Conservation (phyloP, 208 protist species). For the Porcisia deanei region DNA sequence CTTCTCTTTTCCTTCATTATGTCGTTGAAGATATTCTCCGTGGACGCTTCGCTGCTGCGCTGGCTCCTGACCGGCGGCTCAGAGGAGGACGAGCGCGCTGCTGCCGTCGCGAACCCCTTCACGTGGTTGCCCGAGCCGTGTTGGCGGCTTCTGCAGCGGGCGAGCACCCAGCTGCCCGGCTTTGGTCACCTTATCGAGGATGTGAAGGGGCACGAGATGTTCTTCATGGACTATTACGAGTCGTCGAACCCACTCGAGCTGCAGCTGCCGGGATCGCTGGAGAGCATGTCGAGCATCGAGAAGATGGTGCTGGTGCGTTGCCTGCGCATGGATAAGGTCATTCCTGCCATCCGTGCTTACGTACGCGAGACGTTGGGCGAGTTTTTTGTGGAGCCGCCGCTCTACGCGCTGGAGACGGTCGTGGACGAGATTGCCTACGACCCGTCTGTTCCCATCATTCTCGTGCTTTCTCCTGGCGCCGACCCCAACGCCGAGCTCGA, state of each 20-base stretch:
- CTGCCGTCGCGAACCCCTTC: constrained; percentile 50
- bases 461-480: constrained; percentile 97
- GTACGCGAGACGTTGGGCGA: constrained; percentile 80
- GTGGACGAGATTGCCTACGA: constrained; percentile 89
- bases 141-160: constrained; percentile 89
- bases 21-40: constrained; percentile 91
- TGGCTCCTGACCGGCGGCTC: constrained; percentile 93
- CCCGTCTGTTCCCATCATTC: constrained; percentile 94
- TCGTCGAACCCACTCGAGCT: constrained; percentile 76
- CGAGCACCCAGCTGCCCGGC: constrained; percentile 60
- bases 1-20: constrained; percentile 96
- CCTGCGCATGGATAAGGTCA: constrained; percentile 96
- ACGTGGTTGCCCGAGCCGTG: constrained; percentile 88
- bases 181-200: constrained; percentile 47
- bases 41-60: constrained; percentile 85
- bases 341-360: constrained; percentile 93
- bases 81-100: constrained; percentile 42
- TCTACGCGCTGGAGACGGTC: constrained; percentile 93
- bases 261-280: constrained; percentile 63
- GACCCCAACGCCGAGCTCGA: constrained; percentile 96
- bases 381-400: constrained; percentile 92
- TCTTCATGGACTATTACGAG: constrained; percentile 88
- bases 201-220: constrained; percentile 61
- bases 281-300: constrained; percentile 74
- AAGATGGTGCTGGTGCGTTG: constrained; percentile 93